phyloP scores from a whole-genome alignment of 1,284 basidiomycete species.

The Cryptococcus hybrid region DNA sequence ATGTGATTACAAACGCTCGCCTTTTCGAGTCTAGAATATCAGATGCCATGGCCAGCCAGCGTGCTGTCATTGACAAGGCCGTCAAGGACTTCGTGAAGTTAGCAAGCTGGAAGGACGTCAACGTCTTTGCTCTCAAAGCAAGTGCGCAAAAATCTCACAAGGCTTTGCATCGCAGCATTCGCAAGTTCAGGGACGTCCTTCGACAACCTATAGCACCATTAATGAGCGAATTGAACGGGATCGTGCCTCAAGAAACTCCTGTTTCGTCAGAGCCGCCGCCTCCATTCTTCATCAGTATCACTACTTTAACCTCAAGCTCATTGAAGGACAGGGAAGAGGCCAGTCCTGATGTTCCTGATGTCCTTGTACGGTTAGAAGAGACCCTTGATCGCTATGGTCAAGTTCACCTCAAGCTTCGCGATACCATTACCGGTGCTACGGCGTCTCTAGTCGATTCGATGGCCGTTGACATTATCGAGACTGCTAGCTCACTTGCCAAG shows the following conservation, averaged over 20 bases:
- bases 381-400: slow-evolving; percentile 39
- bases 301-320: slow-evolving; percentile 4
- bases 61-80: slow-evolving; percentile 70
- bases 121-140: slow-evolving; percentile 88
- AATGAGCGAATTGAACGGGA: slow-evolving; percentile 30
- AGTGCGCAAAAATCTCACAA: slow-evolving; percentile 90
- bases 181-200: slow-evolving; percentile 88
- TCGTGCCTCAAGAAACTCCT: slow-evolving; percentile 33
- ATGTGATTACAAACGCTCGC: slow-evolving; percentile 65
- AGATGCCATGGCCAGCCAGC: slow-evolving; percentile 60
- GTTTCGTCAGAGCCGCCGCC: slow-evolving; percentile 1
- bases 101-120: slow-evolving; percentile 98
- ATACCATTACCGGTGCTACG: slow-evolving; percentile 8
- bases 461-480: slow-evolving; percentile 71
- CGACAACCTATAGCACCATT: slow-evolving; percentile 63
- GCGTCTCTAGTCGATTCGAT: slow-evolving; percentile 58
- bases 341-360: slow-evolving; percentile 8
- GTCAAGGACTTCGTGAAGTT: slow-evolving; percentile 85
- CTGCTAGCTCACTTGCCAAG: slow-evolving; percentile 62
- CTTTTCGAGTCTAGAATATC: slow-evolving; percentile 62
- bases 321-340: slow-evolving; percentile 12
- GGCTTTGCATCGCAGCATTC: slow-evolving; percentile 85
- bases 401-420: slow-evolving; percentile 40
- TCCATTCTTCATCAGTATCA: slow-evolving; percentile 8
- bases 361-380: slow-evolving; percentile 28